Evolutionary conservation across 768 basidiomycete species (phyloP), one percentile per base, ranked within the genome.

Genomic region (Russula brevipes): DNA sequence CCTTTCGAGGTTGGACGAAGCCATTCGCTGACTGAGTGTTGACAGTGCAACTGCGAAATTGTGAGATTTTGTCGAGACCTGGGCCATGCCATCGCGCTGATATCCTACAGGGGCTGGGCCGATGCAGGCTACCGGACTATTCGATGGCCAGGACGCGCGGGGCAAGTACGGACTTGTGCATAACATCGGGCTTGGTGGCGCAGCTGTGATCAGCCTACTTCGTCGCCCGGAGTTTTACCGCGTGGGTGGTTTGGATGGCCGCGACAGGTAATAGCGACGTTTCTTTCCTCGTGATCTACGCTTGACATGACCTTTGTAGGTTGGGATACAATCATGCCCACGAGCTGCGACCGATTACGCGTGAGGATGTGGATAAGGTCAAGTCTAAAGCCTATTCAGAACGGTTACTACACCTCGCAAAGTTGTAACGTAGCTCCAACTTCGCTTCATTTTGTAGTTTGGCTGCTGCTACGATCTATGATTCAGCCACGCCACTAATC

Each of bases 131-230:
- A 83, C 85, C 1, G 85, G 83, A 9, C 77, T 91, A 50, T 88
- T 91, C 66, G 78, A 84, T 60, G 76, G 69, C 4, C 47, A 78
- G 1, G 88, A 90, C 70, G 78, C 79, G 68, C 84, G 85, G 36
- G 88, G 89, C 2, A 91, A 91, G 73, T 90, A 81, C 66, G 90
- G 88, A 4, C 77, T 94, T 12, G 85, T 89, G 9, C 91, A 94
- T 67, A 94, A 94, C 70, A 78, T 94, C 49, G 91, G 90, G 14
- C 79, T 92, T 30, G 91, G 91, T 57, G 87, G 88, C 53, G 89
- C 89, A 14, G 88, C 83, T 3, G 89, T 91, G 33, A 84, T 90
- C 53, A 87, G 85, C 38, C 76, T 93, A 12, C 77, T 93, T 36
- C 83, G 87, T 31, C 80, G 89, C 19, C 91, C 91, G 0, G 86